Evolutionary conservation across 345 rosid genomes (phyloP), one percentile per base, ranked within the genome.

Genomic region (Sisymbrium altissimum): DNA sequence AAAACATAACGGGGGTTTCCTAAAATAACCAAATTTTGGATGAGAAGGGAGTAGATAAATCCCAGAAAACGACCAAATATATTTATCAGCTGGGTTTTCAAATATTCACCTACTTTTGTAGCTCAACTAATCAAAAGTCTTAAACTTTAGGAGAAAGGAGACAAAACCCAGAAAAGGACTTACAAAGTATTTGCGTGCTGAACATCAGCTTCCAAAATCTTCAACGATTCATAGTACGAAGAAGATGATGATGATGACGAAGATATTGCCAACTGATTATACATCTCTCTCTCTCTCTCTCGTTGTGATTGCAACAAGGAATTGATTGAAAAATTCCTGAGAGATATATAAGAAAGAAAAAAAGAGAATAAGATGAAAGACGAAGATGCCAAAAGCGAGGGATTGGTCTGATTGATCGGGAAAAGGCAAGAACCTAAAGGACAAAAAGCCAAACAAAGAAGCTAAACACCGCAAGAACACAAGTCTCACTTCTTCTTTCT

Each of bases 111-210:
- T 45, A 57, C 40, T 30, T 30, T 70, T 46, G 0, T 57, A 77
- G 68, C 76, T 77, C 68, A 77, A 66, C 68, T 36, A 77, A 55
- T 70, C 60, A 71, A 70, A 59, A 75, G 76, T 55, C 30, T 21
- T 0, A 5, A 71, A 41, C 80, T 77, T 77, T 71, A 9, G 9
- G 30, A 23, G 52, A 71, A 50, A 50, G 19, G 27, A 61, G 64
- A 54, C 65, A 63, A 55, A 71, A 80, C 71, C 46, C 60, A 72
- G 75, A 86, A 66, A 65, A 41, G 4, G 72, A 58, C 97, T 85
- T 71, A 92, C 99, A 94, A 71, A 59, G 86, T 73, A 78, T 94
- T 94, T 13, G 97, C 97, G 81, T 86, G 89, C 48, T 92, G 92
- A 32, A 92, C 84, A 81, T 92, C 97, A 72, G 93, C 92, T 82